Conservation (phyloP, 495 filamentous ascomycete species). For the Paragyromitra xinjiangensis region DNA sequence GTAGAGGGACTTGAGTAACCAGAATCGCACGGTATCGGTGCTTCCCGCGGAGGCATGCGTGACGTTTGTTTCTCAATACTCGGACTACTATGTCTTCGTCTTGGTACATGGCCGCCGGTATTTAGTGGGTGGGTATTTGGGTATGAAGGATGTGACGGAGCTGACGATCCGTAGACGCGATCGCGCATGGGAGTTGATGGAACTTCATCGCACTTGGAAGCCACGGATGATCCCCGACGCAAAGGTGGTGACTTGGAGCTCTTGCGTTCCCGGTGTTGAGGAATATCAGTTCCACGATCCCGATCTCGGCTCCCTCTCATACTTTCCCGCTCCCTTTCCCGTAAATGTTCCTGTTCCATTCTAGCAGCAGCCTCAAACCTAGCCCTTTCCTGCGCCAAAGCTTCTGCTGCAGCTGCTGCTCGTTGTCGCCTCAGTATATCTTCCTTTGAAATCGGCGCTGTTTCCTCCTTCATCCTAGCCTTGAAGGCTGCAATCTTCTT, state of each 20-base stretch:
- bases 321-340: constrained; percentile 32
- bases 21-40: constrained; percentile 44
- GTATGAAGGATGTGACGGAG: constrained; percentile 35
- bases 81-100: constrained; percentile 55
- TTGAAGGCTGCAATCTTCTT: constrained; percentile 47
- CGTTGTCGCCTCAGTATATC: constrained; percentile 19
- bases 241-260: constrained; percentile 47
- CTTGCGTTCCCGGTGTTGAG: constrained; percentile 44
- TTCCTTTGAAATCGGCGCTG: constrained; percentile 19
- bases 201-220: constrained; percentile 47
- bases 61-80: constrained; percentile 53
- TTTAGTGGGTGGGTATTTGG: constrained; percentile 30
- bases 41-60: constrained; percentile 46
- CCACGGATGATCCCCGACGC: constrained; percentile 50
- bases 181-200: constrained; percentile 47
- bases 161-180: constrained; percentile 43
- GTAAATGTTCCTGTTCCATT: constrained; percentile 34
- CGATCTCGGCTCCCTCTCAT: constrained; percentile 36
- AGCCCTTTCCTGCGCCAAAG: constrained; percentile 18
- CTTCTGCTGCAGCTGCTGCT: constrained; percentile 19
- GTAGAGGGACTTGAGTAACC: constrained; percentile 55
- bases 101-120: constrained; percentile 19
- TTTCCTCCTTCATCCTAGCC: constrained; percentile 45
- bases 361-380: constrained; percentile 32
- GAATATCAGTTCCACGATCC: constrained; percentile 50